Evolutionary conservation across 2,329 filamentous ascomycete species (phyloP).

Genomic region (Beauveria rudraprayagi): DNA sequence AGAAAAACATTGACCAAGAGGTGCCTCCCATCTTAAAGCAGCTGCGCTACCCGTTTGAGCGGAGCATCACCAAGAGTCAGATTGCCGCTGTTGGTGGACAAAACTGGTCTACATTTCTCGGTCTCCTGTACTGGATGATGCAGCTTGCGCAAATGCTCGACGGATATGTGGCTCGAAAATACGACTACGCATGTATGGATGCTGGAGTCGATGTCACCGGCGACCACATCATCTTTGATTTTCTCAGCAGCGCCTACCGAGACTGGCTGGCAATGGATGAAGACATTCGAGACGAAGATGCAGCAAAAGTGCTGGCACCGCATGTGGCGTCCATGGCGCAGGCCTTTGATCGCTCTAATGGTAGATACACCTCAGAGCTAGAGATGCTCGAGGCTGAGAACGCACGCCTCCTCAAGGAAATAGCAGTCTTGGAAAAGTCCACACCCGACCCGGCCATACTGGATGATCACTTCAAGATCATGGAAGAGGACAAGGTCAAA

Average conservation of each 20-base stretch:
- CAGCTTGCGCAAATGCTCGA: constrained; percentile 92
- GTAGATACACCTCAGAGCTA: constrained; percentile 76
- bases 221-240: constrained; percentile 90
- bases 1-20: constrained; percentile 91
- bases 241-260: constrained; percentile 80
- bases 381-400: constrained; percentile 82
- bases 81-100: constrained; percentile 91
- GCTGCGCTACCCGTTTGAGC: constrained; percentile 88
- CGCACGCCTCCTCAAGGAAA: constrained; percentile 69
- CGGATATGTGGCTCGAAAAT: constrained; percentile 66
- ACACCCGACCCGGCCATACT: constrained; percentile 76
- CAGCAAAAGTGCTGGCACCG: constrained; percentile 67
- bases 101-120: constrained; percentile 94
- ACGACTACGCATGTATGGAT: constrained; percentile 85
- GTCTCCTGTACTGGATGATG: constrained; percentile 98
- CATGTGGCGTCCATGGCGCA: constrained; percentile 82
- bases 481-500: constrained; percentile 90
- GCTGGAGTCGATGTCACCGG: constrained; percentile 79
- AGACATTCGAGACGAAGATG: constrained; percentile 78
- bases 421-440: constrained; percentile 81
- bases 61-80: constrained; percentile 92
- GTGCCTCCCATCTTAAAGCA: constrained; percentile 89
- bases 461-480: constrained; percentile 83
- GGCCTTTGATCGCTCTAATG: constrained; percentile 79
- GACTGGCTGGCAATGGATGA: constrained; percentile 93